Evolutionary conservation across 2,329 filamentous ascomycete species (phyloP).

Genomic region (Diaporthe eres): DNA sequence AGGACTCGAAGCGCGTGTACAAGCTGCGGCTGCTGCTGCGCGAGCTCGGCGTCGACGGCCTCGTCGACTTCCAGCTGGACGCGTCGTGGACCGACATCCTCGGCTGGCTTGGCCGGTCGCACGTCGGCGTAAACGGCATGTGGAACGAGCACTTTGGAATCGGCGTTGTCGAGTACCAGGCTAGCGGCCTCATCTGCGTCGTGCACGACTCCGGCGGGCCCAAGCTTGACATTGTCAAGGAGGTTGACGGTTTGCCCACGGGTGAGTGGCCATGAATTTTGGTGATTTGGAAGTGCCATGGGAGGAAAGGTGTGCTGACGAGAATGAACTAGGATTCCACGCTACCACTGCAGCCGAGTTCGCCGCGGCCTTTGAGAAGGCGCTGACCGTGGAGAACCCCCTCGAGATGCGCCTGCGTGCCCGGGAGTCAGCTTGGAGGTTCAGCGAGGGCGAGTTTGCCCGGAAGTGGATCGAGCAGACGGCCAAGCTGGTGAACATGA

Average conservation of each 20-base stretch:
- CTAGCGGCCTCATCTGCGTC: conserved; percentile 91
- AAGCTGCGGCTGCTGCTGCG: conserved; percentile 88
- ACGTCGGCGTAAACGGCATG: conserved; percentile 96
- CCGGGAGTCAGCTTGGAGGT: conserved; percentile 82
- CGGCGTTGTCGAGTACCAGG: conserved; percentile 97
- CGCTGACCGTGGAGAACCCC: conserved; percentile 79
- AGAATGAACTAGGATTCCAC: conserved; percentile 76
- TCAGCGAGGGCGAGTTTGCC: conserved; percentile 89
- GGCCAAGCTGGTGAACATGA: conserved; percentile 75
- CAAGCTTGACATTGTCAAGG: conserved; percentile 91
- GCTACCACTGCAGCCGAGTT: conserved; percentile 85
- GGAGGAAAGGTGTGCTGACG: conserved; percentile 41
- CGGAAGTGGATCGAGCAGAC: conserved; percentile 83
- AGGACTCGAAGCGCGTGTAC: conserved; percentile 87
- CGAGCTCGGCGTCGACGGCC: conserved; percentile 86
- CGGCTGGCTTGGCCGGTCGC: conserved; percentile 81
- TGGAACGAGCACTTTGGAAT: conserved; percentile 99
- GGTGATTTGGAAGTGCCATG: not conserved
- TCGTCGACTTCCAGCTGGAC: conserved; percentile 90
- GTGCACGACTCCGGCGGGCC: conserved; percentile 95
- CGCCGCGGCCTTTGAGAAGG: conserved; percentile 83
- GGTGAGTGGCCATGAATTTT: conserved; percentile 63
- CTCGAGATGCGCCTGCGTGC: conserved; percentile 83
- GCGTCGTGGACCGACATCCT: conserved; percentile 91
- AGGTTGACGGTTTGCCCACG: conserved; percentile 82